Conservation (phyloP, 805 yeast genomes). For the Metschnikowia picachoensis region DNA sequence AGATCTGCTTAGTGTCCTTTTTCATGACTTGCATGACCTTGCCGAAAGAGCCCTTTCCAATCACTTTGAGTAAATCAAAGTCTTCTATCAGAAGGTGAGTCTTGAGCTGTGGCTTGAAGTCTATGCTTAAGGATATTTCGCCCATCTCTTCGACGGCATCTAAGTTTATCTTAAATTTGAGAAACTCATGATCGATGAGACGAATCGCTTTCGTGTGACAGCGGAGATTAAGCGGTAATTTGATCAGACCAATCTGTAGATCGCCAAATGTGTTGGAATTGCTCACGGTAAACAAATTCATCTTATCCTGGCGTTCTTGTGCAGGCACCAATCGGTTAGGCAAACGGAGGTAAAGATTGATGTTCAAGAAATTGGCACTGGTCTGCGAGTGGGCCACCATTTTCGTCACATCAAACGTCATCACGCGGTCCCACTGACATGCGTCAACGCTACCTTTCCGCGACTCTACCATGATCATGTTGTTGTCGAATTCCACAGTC, state of each 20-base stretch:
- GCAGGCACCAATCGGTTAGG: constrained; percentile 59
- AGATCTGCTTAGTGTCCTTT: constrained; percentile 90
- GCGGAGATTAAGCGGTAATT: constrained; percentile 55
- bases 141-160: constrained; percentile 39
- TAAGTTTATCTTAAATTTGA: constrained; percentile 43
- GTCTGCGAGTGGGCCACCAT: constrained; percentile 31
- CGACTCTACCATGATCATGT: constrained; percentile 85
- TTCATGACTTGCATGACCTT: constrained; percentile 98
- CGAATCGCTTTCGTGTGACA: constrained; percentile 49
- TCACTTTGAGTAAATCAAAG: constrained; percentile 88
- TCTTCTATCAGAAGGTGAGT: constrained; percentile 82
- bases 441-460: constrained; percentile 72
- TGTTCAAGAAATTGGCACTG: constrained; percentile 53
- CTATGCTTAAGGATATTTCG: constrained; percentile 58
- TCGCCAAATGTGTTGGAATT: constrained; percentile 50
- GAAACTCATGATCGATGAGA: constrained; percentile 57
- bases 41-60: constrained; percentile 97
- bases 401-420: constrained; percentile 78
- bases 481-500: constrained; percentile 92
- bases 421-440: constrained; percentile 84
- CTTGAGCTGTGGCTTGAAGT: constrained; percentile 59
- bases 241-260: constrained; percentile 69
- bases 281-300: constrained; percentile 33
- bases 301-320: constrained; percentile 26
- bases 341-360: constrained; percentile 76